phyloP scores from a whole-genome alignment of 1,284 basidiomycete genomes.

The Pholiota adiposa region DNA sequence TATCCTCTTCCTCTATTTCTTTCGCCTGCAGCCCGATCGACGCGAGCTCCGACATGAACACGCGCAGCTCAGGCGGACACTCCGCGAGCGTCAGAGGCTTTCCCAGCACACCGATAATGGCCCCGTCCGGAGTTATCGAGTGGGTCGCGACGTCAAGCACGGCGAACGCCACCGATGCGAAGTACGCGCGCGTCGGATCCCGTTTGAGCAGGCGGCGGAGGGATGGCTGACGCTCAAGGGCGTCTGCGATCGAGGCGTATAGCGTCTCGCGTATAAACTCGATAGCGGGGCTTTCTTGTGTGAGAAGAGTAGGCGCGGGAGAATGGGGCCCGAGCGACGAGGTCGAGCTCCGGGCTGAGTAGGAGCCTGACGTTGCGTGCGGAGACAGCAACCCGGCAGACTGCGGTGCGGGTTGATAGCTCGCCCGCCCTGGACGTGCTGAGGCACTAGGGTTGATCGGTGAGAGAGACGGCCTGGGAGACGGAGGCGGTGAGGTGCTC shows the following conservation, averaged over 20 bases:
- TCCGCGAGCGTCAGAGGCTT: slow-evolving; percentile 51
- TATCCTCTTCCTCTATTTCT: slow-evolving; percentile 62
- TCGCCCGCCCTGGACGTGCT: slow-evolving; percentile 16
- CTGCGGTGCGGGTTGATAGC: slow-evolving; percentile 24
- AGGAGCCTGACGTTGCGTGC: slow-evolving; percentile 5
- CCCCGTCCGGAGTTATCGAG: slow-evolving; percentile 42
- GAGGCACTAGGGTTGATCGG: slow-evolving; percentile 26
- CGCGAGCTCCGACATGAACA: slow-evolving; percentile 71
- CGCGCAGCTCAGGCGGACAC: slow-evolving; percentile 62
- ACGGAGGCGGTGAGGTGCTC: slow-evolving; percentile 30
- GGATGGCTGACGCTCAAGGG: slow-evolving; percentile 55
- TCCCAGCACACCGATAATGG: slow-evolving; percentile 62
- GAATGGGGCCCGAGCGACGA: slow-evolving; percentile 27
- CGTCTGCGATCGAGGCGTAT: slow-evolving; percentile 76
- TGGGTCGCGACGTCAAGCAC: slow-evolving; percentile 67
- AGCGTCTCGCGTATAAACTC: slow-evolving; percentile 81
- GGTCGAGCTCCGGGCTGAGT: slow-evolving; percentile 20
- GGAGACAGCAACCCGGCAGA: slow-evolving; percentile 32
- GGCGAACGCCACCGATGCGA: slow-evolving; percentile 73
- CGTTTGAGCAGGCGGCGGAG: slow-evolving; percentile 57
- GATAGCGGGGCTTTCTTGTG: slow-evolving; percentile 62
- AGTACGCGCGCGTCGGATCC: slow-evolving; percentile 77
- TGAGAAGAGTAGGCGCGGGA: slow-evolving; percentile 53
- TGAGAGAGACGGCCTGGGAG: slow-evolving; percentile 31
- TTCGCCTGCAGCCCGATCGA: slow-evolving; percentile 56